phyloP scores from a whole-genome alignment of 176 grass and related monocot genomes.

The Microstegium vimineum region DNA sequence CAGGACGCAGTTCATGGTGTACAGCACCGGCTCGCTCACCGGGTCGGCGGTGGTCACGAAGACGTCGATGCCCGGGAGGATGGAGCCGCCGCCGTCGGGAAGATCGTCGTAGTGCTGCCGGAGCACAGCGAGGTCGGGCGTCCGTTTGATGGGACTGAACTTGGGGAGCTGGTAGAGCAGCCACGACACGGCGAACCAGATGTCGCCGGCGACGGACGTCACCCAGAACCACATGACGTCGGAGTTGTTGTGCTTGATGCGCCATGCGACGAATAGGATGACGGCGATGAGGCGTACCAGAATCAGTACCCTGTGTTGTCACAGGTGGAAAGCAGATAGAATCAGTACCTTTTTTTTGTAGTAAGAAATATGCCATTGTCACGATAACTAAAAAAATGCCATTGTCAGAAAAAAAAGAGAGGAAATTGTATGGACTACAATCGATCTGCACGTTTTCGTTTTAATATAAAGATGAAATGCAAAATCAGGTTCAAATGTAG shows the following conservation, averaged over 20 bases:
- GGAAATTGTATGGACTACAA: neutral
- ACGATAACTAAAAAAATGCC: too few relatives aligned
- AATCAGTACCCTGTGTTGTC: neutral
- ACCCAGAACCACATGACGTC: constrained; percentile 26
- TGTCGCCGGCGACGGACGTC: neutral
- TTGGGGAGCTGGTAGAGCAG: constrained; percentile 13
- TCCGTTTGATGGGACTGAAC: neutral
- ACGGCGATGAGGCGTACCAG: neutral
- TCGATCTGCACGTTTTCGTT: too few relatives aligned
- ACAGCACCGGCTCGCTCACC: neutral
- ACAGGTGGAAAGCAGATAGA: neutral
- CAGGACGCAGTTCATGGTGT: constrained; percentile 26
- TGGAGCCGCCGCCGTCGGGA: neutral
- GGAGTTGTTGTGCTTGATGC: constrained; percentile 4
- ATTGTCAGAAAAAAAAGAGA: neutral
- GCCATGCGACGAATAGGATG: constrained; percentile 12
- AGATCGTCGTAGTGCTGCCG: neutral
- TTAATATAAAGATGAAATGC: too few relatives aligned
- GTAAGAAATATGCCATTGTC: too few relatives aligned
- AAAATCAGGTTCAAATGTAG: too few relatives aligned
- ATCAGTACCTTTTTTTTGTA: too few relatives aligned
- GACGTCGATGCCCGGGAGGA: constrained; percentile 18
- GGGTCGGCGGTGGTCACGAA: constrained; percentile 26
- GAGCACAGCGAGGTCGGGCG: neutral
- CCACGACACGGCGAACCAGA: constrained; percentile 16